These are phyloP conservation scores for Nadsonia commutata DNA, from an alignment of 1,139 yeast genomes.

Conservation along the genomic window DNA sequence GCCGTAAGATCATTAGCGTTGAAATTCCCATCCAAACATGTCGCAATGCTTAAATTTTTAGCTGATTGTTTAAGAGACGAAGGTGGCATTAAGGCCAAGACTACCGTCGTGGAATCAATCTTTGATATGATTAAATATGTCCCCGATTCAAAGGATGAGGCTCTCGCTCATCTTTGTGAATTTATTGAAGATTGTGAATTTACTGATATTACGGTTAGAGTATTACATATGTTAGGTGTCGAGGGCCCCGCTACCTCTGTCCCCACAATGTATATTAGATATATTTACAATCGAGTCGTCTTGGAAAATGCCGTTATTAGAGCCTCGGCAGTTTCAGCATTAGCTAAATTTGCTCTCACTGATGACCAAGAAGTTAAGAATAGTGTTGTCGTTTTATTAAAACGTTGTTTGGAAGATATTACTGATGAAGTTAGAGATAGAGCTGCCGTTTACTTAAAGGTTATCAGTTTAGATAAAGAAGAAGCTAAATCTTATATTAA, in stretches of 20 bases:
- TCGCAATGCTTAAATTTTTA: slow-evolving; percentile 66
- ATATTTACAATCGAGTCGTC: slow-evolving; percentile 91
- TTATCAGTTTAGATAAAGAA: slow-evolving; percentile 37
- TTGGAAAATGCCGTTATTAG: slow-evolving; percentile 89
- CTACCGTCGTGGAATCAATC: slow-evolving; percentile 79
- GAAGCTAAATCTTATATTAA: slow-evolving; percentile 41
- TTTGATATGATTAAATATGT: slow-evolving; percentile 80
- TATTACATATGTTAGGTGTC: slow-evolving; percentile 79
- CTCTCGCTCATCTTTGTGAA: slow-evolving; percentile 83
- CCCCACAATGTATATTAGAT: slow-evolving; percentile 88
- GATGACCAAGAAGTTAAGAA: slow-evolving; percentile 54
- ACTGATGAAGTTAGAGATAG: slow-evolving; percentile 98
- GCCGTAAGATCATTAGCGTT: slow-evolving; percentile 85
- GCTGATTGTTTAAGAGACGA: slow-evolving; percentile 81
- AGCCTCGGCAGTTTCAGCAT: slow-evolving; percentile 87
- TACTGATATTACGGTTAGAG: slow-evolving; percentile 83
- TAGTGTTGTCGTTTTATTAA: slow-evolving; percentile 61
- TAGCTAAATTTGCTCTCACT: slow-evolving; percentile 78
- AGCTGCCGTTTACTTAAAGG: slow-evolving; percentile 71
- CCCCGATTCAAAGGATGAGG: slow-evolving; percentile 74
- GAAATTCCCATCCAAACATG: slow-evolving; percentile 85
- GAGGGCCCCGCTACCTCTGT: slow-evolving; percentile 83
- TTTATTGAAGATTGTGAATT: slow-evolving; percentile 97
- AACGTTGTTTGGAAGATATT: slow-evolving; percentile 72
- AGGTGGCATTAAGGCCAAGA: slow-evolving; percentile 64